These are phyloP conservation scores for Podila epigama DNA, from an alignment of 192 early-diverging fungal genomes.

Conservation along the genomic window DNA sequence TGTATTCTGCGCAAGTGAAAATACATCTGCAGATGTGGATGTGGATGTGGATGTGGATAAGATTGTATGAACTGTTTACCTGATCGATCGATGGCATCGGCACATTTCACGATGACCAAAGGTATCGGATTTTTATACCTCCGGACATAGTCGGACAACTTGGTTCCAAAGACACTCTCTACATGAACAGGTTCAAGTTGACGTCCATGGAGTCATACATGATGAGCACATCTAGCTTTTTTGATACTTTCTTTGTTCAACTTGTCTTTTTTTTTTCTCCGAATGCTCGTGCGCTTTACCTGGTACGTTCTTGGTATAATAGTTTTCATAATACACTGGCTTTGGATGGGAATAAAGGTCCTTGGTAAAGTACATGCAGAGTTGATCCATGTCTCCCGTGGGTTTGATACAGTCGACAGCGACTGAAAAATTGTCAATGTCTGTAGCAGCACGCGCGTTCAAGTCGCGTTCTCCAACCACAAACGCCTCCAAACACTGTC, in stretches of 20 bases:
- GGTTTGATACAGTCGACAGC: conserved; percentile 39
- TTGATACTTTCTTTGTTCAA: background rate
- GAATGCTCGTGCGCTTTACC: too few species aligned
- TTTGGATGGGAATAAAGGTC: conserved; percentile 43
- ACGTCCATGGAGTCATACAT: too few species aligned
- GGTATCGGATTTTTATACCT: conserved; percentile 32
- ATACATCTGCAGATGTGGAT: too few species aligned
- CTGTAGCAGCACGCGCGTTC: conserved; percentile 4
- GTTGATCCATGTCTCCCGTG: conserved; percentile 29
- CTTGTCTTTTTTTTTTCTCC: too few species aligned
- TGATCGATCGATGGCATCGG: conserved; percentile 39
- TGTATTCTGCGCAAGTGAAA: too few species aligned
- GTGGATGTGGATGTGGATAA: too few species aligned
- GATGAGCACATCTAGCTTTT: too few species aligned
- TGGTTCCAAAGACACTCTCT: conserved; percentile 36
- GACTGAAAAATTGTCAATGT: conserved; percentile 16
- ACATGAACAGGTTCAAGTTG: too few species aligned
- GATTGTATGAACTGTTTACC: background rate
- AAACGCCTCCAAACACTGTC: conserved; percentile 27
- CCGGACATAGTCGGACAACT: conserved; percentile 23
- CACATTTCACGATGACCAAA: conserved; percentile 33
- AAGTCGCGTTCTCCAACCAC: conserved; percentile 19
- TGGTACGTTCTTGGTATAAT: conserved; percentile 19
- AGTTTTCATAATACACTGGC: conserved; percentile 30
- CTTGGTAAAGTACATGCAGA: conserved; percentile 25